Conservation (phyloP, 352 stramenopile genomes). For the Bremia lactucae region DNA sequence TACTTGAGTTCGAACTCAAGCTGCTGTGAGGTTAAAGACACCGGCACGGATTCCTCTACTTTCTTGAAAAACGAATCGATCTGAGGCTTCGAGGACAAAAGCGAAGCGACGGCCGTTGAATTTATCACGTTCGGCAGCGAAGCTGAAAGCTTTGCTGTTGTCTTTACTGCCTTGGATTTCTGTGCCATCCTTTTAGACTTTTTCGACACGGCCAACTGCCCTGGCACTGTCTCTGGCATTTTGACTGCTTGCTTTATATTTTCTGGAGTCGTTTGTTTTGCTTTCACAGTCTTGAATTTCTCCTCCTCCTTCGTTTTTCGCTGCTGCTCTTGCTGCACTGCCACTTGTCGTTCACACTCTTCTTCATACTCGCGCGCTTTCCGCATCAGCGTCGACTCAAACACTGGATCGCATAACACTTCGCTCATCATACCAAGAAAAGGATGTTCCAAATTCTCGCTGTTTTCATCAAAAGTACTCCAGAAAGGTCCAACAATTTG, state of each 20-base stretch:
- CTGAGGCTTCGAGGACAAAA: constrained; percentile 7
- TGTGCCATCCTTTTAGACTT: no score
- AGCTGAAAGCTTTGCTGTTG: constrained; percentile 1
- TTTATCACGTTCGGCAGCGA: constrained; percentile 1
- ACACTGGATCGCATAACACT: constrained; percentile 22
- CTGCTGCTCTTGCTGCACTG: constrained; percentile 16
- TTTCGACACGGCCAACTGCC: no score
- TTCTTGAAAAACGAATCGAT: constrained; percentile 33
- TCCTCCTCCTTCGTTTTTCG: constrained; percentile 20
- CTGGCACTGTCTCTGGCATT: no score
- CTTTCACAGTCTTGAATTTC: constrained; percentile 9
- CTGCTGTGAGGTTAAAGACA: constrained; percentile 1
- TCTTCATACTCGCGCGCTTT: constrained; percentile 37
- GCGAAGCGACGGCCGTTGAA: background rate
- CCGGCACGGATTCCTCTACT: background rate
- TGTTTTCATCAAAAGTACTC: constrained; percentile 3
- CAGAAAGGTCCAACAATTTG: constrained; percentile 50
- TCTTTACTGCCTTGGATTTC: constrained; percentile 7
- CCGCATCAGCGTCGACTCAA: constrained; percentile 40
- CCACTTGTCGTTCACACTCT: constrained; percentile 24
- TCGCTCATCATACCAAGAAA: constrained; percentile 18
- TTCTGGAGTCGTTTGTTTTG: constrained; percentile 4
- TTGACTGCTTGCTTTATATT: no score
- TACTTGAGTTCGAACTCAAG: no score
- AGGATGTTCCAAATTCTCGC: constrained; percentile 2